Evolutionary conservation across 306 rosid species (phyloP), one percentile per base, ranked within the genome.

Genomic region (Cucurbita argyrosperma): DNA sequence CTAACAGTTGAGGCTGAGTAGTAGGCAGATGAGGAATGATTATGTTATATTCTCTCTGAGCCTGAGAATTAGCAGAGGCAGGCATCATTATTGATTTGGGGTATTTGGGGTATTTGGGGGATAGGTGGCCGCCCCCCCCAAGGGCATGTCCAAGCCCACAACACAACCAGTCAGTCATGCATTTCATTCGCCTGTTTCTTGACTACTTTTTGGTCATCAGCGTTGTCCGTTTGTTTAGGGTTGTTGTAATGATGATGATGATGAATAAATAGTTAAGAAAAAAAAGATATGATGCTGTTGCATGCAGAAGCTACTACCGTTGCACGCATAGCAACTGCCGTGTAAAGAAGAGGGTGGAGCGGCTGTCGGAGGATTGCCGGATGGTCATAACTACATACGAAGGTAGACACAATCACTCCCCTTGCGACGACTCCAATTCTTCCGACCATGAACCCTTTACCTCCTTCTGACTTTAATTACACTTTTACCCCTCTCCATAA

Each of bases 351-450:
- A 86, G 98, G 69, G 96, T 94, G 65, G 98, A 94, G 80, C 72
- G 98, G 61, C 85, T 94, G 70, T 90, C 98, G 1, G 98, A 94
- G 79, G 98, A 94, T 79, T 94, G 98, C 80, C 92, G 97, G 39
- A 90, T 94, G 98, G 98, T 94, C 37, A 90, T 94, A 66, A 94
- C 98, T 11, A 94, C 98, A 4, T 94, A 94, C n/a, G 98, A 94
- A 87, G 98, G 98, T 2, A 88, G 98, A 80, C 98, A 94, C 87
- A 94, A 94, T 75, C 98, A 94, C 84, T 76, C 92, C 77, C 96
- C 98, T 14, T 94, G 88, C 15, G 97, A 94, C 14, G 98, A 94
- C 76, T 88, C 97, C 0, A 94, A 86, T 74, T 91, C 96, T 38
- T 89, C 97, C 0, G 95, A 94, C 73, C 96, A 88, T n/a, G 98